Conservation (phyloP, 805 yeast genomes). For the Kurtzmaniella cleridarum region DNA sequence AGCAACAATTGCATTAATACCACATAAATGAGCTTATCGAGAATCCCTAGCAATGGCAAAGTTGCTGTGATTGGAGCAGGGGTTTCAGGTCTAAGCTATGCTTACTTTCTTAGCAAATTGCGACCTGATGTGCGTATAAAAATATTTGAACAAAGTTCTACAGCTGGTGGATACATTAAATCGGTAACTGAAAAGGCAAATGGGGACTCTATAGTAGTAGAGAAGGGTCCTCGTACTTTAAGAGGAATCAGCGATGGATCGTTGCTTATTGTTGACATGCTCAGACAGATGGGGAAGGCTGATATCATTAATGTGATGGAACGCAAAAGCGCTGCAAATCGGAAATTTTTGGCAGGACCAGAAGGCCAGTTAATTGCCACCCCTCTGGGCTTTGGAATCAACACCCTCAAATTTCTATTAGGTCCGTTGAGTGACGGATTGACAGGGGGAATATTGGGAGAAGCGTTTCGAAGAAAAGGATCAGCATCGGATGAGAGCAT, state of each 20-base stretch:
- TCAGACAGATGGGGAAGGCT: conserved; percentile 42
- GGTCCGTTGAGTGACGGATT: conserved; percentile 44
- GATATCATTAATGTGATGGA: conserved; percentile 57
- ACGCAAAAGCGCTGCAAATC: conserved; percentile 57
- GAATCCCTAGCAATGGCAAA: conserved; percentile 25
- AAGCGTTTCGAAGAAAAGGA: conserved; percentile 38
- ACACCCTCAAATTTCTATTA: conserved; percentile 26
- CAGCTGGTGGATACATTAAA: conserved; percentile 79
- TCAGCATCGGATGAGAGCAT: conserved; percentile 61
- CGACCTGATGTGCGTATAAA: conserved; percentile 72
- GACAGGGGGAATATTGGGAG: conserved; percentile 41
- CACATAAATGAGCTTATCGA: conserved; percentile 11
- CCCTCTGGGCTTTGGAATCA: conserved; percentile 18
- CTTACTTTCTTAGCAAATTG: conserved; percentile 61
- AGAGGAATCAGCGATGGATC: conserved; percentile 82
- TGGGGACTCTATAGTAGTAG: conserved; percentile 39
- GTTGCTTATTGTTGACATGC: conserved; percentile 56
- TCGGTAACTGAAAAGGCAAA: conserved; percentile 30
- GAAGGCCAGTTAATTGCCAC: conserved; percentile 47
- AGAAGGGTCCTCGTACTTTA: conserved; percentile 88
- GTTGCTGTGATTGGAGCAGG: conserved; percentile 87
- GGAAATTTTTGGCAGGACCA: conserved; percentile 53
- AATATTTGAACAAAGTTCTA: conserved; percentile 49
- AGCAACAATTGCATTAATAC: not conserved
- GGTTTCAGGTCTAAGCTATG: conserved; percentile 74